Evolutionary conservation across 208 protist species (phyloP), one percentile per base, ranked within the genome.

Genomic region (Acanthamoeba royreba): DNA sequence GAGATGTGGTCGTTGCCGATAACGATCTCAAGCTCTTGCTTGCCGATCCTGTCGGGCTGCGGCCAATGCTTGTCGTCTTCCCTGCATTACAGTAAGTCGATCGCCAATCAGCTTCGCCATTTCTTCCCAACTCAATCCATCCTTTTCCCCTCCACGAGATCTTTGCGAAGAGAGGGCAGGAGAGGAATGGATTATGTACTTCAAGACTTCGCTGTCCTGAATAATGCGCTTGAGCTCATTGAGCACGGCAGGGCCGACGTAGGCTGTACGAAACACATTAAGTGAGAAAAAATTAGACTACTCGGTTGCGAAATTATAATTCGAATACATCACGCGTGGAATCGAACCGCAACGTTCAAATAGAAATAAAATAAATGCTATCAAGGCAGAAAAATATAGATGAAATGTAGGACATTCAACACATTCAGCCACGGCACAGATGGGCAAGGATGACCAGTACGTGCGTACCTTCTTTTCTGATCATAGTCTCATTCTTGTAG

Each of bases 401-500:
- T 9, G 25, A 91, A 15, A 33, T 15, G 8, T 11, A 92, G 86
- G 83, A 19, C 13, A 19, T 3, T 74, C 49, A 7, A 40, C 49
- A 25, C 49, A 81, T 92, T n/a, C n/a, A n/a, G n/a, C n/a, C n/a
- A n/a, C n/a, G n/a, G n/a, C n/a, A 19, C 19, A 83, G 31, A 83
- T 53, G 72, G n/a, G 22, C 15, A n/a, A 40, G 22, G 72, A 17
- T n/a, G n/a, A n/a, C n/a, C n/a, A n/a, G n/a, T n/a, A n/a, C 19
- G 2, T 49, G 9, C 46, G n/a, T 55, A 98, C 97, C 97, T 94
- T 99, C 97, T 94, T 99, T 99, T 53, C 96, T 92, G 87, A 99
- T 99, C 87, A 98, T 98, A 15, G 52, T 96, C 77, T 98, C 98
- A 49, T 96, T 97, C 88, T 99, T 99, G 94, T 99, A 99, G 49